These are phyloP conservation scores for Alternaria alternata DNA, from an alignment of 2,329 filamentous ascomycete species.

Conservation along the genomic window DNA sequence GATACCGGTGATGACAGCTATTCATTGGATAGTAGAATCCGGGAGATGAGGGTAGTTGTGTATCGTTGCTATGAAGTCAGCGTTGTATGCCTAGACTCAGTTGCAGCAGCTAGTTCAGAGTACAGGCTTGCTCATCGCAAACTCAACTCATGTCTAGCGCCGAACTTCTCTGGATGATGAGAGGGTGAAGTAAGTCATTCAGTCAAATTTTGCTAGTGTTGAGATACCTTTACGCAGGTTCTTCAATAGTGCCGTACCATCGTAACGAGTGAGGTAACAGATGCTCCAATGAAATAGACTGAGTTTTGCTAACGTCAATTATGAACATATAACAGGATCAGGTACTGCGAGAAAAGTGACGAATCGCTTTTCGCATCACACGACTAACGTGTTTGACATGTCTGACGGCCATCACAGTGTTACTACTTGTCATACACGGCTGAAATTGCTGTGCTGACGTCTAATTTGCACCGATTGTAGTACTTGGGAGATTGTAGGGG, in stretches of 20 bases:
- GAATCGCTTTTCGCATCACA: not conserved
- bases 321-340: not conserved
- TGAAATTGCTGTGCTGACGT: slow-evolving; percentile 1
- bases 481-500: not conserved
- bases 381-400: slow-evolving; percentile 19
- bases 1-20: no score
- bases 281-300: not conserved
- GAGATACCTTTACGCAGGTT: not conserved
- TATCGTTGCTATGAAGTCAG: not conserved
- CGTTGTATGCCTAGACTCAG: not conserved
- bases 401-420: slow-evolving; percentile 3
- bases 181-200: not conserved
- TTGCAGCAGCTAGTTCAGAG: not conserved
- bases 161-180: not conserved
- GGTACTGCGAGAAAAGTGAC: not conserved
- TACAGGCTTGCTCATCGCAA: not conserved
- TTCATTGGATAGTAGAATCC: no score
- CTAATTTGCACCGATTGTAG: not conserved
- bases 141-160: not conserved
- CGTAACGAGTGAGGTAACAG: not conserved
- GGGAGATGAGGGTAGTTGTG: not conserved
- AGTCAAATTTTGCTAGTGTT: not conserved
- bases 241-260: slow-evolving; percentile 1
- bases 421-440: slow-evolving; percentile 6
- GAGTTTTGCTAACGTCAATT: not conserved